A percentile compares a stretch with the other conserved stretches of the same genome.
Conservation (phyloP, 768 basidiomycete genomes). For the Auriculariales sp. region DNA sequence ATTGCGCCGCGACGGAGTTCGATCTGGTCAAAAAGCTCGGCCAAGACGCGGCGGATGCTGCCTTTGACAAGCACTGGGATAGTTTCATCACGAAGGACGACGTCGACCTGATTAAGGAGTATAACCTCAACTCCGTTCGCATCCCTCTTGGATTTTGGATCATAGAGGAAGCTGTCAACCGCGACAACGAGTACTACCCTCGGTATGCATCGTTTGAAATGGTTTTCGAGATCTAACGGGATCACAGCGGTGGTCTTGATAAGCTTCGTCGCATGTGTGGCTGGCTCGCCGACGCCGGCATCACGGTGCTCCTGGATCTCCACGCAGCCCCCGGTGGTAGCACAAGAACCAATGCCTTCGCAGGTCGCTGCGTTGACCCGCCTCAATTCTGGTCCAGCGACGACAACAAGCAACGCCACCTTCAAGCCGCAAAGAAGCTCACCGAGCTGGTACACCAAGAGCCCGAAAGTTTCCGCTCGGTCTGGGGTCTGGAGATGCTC, state of each 20-base stretch:
- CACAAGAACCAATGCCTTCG: neutral
- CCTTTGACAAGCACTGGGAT: conserved; percentile 43
- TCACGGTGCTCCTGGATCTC: conserved; percentile 41
- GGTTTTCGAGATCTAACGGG: too few relatives aligned
- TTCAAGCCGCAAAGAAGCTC: neutral
- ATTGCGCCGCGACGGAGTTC: neutral
- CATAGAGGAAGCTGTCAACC: conserved; percentile 20
- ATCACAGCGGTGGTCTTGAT: neutral
- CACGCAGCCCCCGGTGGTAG: conserved; percentile 36
- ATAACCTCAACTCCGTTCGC: conserved; percentile 21
- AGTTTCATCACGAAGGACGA: conserved; percentile 52
- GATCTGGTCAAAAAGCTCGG: neutral
- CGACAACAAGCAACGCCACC: neutral
- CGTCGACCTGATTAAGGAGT: conserved; percentile 19
- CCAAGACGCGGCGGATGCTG: neutral
- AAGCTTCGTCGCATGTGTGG: neutral
- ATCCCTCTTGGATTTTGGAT: conserved; percentile 40
- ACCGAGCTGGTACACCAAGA: neutral
- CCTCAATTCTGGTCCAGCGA: neutral
- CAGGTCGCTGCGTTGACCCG: neutral
- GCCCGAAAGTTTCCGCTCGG: neutral
- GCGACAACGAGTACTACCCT: neutral
- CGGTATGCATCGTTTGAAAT: neutral
- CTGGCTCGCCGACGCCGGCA: conserved; percentile 12
- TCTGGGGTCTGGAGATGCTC: neutral